Percentiles rank a stretch among this genome's conserved stretches.
phyloP scores from a whole-genome alignment of 257 asterid species.

The Marsdenia floribunda region DNA sequence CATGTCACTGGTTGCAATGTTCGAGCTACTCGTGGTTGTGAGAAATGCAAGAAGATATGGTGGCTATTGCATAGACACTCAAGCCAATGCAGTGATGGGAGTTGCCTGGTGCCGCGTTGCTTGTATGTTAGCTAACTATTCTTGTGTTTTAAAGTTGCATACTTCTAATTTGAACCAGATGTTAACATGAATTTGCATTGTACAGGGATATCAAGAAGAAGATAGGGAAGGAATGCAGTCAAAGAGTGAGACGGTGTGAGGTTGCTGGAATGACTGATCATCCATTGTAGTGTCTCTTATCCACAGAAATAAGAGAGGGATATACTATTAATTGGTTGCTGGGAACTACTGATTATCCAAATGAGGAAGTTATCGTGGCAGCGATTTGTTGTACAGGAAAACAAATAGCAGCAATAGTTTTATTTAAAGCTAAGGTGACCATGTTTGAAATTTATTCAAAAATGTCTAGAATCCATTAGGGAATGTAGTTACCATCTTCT shows the following conservation, averaged over 20 bases:
- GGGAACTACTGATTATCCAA: neutral
- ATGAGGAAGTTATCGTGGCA: neutral
- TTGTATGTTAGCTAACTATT: constrained; percentile 25
- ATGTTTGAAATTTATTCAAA: neutral
- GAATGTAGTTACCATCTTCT: neutral
- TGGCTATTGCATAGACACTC: constrained; percentile 33
- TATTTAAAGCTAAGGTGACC: neutral
- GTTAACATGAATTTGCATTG: neutral
- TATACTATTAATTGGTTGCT: neutral
- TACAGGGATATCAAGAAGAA: constrained; percentile 16
- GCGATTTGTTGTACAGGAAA: neutral
- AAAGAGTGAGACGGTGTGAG: neutral
- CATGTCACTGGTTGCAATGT: constrained; percentile 31
- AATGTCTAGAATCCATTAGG: neutral
- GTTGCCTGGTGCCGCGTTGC: constrained; percentile 56
- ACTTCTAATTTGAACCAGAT: neutral
- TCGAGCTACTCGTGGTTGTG: constrained; percentile 36
- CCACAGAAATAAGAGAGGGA: neutral
- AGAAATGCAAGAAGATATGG: constrained; percentile 38
- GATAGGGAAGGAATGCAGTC: neutral
- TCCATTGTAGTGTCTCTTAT: neutral
- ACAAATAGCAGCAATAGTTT: constrained; percentile 1
- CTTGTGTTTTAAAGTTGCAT: constrained; percentile 4
- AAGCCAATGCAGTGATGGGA: constrained; percentile 26
- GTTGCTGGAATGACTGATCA: neutral